phyloP scores from a whole-genome alignment of 2,329 filamentous ascomycete genomes.

The Biscogniauxia sp. region DNA sequence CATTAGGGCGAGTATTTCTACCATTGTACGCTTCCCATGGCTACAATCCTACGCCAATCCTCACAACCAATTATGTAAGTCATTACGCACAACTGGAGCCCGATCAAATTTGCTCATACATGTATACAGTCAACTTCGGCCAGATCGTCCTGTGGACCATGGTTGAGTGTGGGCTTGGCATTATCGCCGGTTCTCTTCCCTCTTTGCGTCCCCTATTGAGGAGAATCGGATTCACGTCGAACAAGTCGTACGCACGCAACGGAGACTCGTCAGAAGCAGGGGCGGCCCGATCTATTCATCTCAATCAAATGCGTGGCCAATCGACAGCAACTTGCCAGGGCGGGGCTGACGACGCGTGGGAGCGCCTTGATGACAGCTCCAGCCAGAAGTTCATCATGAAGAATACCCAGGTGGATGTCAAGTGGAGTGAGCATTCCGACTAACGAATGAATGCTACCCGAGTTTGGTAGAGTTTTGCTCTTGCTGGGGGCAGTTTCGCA shows the following conservation, averaged over 20 bases:
- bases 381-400: conserved; percentile 19
- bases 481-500: not conserved
- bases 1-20: conserved; percentile 18
- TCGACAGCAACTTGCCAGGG: conserved; percentile 11
- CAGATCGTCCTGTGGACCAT: conserved; percentile 29
- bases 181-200: conserved; percentile 31
- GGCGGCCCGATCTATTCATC: conserved; percentile 1
- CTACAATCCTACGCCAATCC: conserved; percentile 1
- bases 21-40: conserved; percentile 15
- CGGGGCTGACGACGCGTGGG: not conserved
- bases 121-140: conserved; percentile 4
- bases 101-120: not conserved
- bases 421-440: conserved; percentile 4
- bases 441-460: not conserved
- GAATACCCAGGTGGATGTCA: conserved; percentile 18
- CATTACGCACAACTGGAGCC: not conserved
- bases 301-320: not conserved
- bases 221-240: conserved; percentile 3
- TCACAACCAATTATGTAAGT: conserved; percentile 14
- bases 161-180: conserved; percentile 31
- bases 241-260: not conserved
- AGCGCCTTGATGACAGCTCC: conserved; percentile 7
- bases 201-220: conserved; percentile 29
- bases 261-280: not conserved
- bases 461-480: not conserved